These are phyloP conservation scores for Polyplosphaeria fusca DNA, from an alignment of 495 filamentous ascomycete species.

Conservation along the genomic window DNA sequence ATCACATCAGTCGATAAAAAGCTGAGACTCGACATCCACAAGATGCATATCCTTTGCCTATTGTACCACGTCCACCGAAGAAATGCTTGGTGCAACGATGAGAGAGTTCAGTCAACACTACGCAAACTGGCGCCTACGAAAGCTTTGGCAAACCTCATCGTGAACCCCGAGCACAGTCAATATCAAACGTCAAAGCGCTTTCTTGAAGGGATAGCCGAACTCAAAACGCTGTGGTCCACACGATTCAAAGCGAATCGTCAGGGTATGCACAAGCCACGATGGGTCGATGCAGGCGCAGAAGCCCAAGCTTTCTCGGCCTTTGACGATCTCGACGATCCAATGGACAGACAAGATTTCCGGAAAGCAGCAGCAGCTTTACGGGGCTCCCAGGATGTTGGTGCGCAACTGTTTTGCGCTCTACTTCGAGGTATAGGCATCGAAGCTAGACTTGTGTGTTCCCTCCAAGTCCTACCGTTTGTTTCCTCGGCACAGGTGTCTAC, in stretches of 20 bases:
- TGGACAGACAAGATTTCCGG: constrained; percentile 68
- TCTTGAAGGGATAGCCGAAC: constrained; percentile 70
- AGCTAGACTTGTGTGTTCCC: constrained; percentile 86
- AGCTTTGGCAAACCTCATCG: constrained; percentile 50
- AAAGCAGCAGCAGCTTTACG: constrained; percentile 59
- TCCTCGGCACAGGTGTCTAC: constrained; percentile 48
- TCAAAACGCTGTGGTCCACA: constrained; percentile 60
- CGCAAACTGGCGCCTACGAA: constrained; percentile 23
- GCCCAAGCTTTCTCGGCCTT: constrained; percentile 56
- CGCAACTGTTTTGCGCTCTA: constrained; percentile 84
- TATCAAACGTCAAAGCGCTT: constrained; percentile 69
- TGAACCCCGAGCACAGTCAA: constrained; percentile 61
- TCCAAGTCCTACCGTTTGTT: constrained; percentile 76
- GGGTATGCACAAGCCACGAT: constrained; percentile 66
- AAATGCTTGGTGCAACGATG: constrained; percentile 88
- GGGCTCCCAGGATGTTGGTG: constrained; percentile 85
- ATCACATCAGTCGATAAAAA: constrained; percentile 68
- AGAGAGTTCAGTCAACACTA: constrained; percentile 34
- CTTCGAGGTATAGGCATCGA: constrained; percentile 74
- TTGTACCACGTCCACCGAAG: constrained; percentile 68
- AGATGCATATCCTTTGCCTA: constrained; percentile 79
- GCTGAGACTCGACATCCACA: constrained; percentile 73
- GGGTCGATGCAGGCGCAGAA: constrained; percentile 62
- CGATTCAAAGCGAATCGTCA: constrained; percentile 67
- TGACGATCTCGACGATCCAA: constrained; percentile 48